phyloP scores from a whole-genome alignment of 2,329 filamentous ascomycete genomes.

The Thermomyces lanuginosus region DNA sequence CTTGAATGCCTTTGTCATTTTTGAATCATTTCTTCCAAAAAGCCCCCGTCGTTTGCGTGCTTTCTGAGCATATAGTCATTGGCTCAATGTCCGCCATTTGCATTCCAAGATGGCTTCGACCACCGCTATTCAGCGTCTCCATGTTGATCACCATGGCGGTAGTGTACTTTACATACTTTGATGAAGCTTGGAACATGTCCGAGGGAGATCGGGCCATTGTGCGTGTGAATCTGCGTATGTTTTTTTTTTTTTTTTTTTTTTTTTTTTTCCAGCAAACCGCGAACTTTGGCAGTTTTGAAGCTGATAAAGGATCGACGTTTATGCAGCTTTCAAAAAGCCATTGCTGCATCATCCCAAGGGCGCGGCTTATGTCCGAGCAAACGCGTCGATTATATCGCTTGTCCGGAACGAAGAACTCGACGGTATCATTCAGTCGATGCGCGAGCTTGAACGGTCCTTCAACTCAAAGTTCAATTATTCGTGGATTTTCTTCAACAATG shows the following conservation, averaged over 20 bases:
- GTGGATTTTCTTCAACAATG: slow-evolving; percentile 98
- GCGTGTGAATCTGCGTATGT: slow-evolving; percentile 5
- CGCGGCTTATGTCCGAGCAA: slow-evolving; percentile 50
- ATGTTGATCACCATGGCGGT: too few species aligned
- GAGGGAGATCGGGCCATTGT: slow-evolving; percentile 4
- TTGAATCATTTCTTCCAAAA: too few species aligned
- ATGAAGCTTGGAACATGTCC: slow-evolving; percentile 5
- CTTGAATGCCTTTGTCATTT: too few species aligned
- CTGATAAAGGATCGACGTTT: not conserved
- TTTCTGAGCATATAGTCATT: too few species aligned
- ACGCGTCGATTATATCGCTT: slow-evolving; percentile 78
- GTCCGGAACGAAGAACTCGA: slow-evolving; percentile 82
- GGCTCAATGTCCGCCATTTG: too few species aligned
- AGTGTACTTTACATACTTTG: slow-evolving; percentile 3
- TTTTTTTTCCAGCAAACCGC: slow-evolving; percentile 2
- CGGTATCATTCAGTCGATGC: slow-evolving; percentile 75
- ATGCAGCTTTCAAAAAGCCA: not conserved
- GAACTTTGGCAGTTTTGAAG: not conserved
- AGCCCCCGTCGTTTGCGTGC: too few species aligned
- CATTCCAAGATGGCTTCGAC: too few species aligned
- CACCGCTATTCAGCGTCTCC: too few species aligned
- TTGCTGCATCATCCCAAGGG: not conserved
- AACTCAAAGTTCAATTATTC: slow-evolving; percentile 99
- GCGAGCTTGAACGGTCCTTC: slow-evolving; percentile 84
- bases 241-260: not conserved